phyloP scores from a whole-genome alignment of 805 yeast genomes.

The Nakazawaea siamensis region DNA sequence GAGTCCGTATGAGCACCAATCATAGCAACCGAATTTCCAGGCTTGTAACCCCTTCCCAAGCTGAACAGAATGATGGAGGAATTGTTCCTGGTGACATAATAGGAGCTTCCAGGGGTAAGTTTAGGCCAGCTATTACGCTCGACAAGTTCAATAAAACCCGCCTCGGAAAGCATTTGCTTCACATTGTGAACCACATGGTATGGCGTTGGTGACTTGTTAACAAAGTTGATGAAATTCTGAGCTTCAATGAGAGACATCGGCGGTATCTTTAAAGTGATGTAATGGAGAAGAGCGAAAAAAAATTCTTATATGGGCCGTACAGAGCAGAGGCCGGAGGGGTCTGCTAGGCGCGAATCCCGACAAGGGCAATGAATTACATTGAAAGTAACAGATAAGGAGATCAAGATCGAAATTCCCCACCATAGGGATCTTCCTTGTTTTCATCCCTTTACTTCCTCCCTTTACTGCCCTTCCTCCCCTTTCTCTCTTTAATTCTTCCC shows the following conservation, averaged over 20 bases:
- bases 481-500: not conserved
- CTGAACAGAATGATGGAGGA: conserved; percentile 85
- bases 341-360: too few relatives aligned
- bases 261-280: too few relatives aligned
- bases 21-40: conserved; percentile 67
- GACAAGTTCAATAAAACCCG: conserved; percentile 67
- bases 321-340: too few relatives aligned
- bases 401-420: too few relatives aligned
- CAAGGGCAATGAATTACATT: too few relatives aligned
- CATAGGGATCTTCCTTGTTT: too few relatives aligned
- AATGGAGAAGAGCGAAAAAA: too few relatives aligned
- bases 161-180: conserved; percentile 39
- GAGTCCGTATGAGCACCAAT: conserved; percentile 97
- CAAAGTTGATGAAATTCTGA: conserved; percentile 62
- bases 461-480: not conserved
- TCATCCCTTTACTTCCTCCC: not conserved
- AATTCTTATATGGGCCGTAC: too few relatives aligned
- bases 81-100: conserved; percentile 83
- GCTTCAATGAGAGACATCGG: too few relatives aligned
- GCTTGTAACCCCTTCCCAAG: conserved; percentile 62
- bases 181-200: conserved; percentile 80
- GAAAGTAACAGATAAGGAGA: too few relatives aligned
- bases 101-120: conserved; percentile 51
- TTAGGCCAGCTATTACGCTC: conserved; percentile 68
- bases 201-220: conserved; percentile 86